phyloP scores from a whole-genome alignment of 2,329 filamentous ascomycete species.

The Penicillium brasilianum region DNA sequence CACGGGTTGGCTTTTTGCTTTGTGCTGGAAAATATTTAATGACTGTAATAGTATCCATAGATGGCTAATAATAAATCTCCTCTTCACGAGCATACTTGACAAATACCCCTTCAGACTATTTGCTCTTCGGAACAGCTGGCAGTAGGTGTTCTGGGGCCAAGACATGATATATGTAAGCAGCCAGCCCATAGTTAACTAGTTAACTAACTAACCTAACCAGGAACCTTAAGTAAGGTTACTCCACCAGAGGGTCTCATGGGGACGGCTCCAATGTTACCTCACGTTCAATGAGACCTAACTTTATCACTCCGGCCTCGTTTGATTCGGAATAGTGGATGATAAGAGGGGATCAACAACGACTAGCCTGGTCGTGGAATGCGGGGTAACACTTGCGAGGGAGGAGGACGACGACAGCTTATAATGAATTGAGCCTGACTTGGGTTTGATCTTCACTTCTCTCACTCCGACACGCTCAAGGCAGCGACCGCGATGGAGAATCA shows the following conservation, averaged over 20 bases:
- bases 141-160: not conserved
- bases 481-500: not conserved
- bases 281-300: not conserved
- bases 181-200: too few species aligned
- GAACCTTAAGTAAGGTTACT: not conserved
- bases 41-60: conserved; percentile 2
- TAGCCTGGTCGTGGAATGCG: conserved; percentile 1
- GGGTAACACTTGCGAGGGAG: not conserved
- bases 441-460: not conserved
- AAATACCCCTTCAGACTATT: not conserved
- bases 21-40: not conserved
- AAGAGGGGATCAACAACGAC: not conserved
- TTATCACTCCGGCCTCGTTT: not conserved
- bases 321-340: not conserved
- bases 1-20: not conserved
- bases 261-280: conserved; percentile 1
- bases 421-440: not conserved
- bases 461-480: not conserved
- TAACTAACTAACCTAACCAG: too few species aligned
- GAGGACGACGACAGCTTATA: not conserved
- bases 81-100: not conserved
- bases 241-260: not conserved
- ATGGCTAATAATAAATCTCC: conserved; percentile 5
- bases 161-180: not conserved
- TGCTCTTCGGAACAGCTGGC: not conserved